These are phyloP conservation scores for Botrytis tulipae DNA, from an alignment of 2,329 filamentous ascomycete species.

Conservation along the genomic window DNA sequence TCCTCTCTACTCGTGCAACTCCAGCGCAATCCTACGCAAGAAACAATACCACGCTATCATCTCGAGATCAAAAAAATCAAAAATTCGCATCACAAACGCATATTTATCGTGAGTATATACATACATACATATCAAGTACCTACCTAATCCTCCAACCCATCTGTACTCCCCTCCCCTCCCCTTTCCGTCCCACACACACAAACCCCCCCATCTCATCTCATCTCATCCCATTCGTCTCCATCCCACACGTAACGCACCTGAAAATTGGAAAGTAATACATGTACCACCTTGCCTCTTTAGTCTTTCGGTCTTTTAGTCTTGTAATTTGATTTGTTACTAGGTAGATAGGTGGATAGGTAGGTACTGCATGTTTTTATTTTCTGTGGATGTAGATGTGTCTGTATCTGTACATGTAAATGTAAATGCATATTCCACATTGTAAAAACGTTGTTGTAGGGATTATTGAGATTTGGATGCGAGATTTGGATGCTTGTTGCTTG, in stretches of 20 bases:
- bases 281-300: not conserved
- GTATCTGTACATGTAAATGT: too few species aligned
- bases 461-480: too few species aligned
- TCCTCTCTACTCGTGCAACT: not conserved
- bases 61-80: too few species aligned
- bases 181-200: not conserved
- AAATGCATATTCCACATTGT: too few species aligned
- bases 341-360: too few species aligned
- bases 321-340: not conserved
- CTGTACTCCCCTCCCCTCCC: not conserved
- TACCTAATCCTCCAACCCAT: not conserved
- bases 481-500: too few species aligned
- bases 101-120: not conserved
- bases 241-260: not conserved
- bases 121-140: not conserved
- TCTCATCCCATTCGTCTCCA: not conserved
- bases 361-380: not conserved
- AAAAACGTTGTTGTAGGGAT: slow-evolving; percentile 5
- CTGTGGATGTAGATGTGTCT: too few species aligned
- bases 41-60: too few species aligned
- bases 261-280: not conserved
- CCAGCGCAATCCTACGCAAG: not conserved
- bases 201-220: too few species aligned
- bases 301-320: not conserved
- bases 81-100: not conserved